Percentiles rank a stretch among this genome's conserved stretches.
Conservation (phyloP, 805 yeast species). For the Candida caryicola region DNA sequence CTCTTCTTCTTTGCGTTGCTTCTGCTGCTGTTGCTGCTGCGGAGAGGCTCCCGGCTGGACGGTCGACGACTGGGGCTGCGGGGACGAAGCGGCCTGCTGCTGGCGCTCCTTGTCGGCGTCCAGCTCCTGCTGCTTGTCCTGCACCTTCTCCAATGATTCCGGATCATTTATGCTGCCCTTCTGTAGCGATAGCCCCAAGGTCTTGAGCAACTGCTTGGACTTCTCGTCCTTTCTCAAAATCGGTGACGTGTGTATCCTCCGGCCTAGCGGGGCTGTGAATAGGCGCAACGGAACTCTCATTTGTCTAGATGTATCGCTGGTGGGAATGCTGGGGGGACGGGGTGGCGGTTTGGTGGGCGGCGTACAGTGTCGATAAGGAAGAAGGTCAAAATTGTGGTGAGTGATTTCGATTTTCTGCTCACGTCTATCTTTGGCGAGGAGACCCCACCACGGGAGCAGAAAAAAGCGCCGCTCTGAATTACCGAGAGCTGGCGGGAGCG, state of each 20-base stretch:
- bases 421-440: too few relatives aligned
- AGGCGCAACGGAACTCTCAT: not conserved
- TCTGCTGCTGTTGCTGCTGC: not conserved
- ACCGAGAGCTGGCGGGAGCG: too few relatives aligned
- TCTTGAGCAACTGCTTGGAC: slow-evolving; percentile 22
- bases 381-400: not conserved
- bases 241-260: not conserved
- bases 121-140: not conserved
- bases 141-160: too few relatives aligned
- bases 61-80: not conserved
- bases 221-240: slow-evolving; percentile 8
- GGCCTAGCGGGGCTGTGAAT: not conserved
- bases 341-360: not conserved
- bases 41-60: not conserved
- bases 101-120: not conserved
- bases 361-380: not conserved
- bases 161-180: slow-evolving; percentile 25
- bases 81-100: not conserved
- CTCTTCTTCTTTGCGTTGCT: slow-evolving; percentile 1
- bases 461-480: too few relatives aligned
- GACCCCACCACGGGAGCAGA: too few relatives aligned
- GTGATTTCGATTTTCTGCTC: not conserved
- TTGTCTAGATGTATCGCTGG: too few relatives aligned
- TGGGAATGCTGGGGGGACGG: too few relatives aligned
- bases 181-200: slow-evolving; percentile 31